Evolutionary conservation across 202 grass and related monocot species (phyloP), one percentile per base, ranked within the genome.

Genomic region (Cymbopogon flexuosus): DNA sequence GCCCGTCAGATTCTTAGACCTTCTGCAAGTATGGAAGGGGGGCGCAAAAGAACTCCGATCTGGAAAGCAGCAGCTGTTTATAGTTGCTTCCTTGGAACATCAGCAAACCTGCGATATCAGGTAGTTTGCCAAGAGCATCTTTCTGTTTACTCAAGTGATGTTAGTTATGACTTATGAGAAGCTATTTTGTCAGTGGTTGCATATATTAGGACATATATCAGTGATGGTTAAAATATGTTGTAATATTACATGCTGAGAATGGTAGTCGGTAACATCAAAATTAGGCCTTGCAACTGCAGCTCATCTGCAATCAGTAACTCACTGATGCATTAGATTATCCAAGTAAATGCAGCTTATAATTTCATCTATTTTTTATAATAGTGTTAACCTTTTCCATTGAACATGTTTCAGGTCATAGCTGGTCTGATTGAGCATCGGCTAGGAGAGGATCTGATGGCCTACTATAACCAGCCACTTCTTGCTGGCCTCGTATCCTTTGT

Each of bases 61-160:
- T 86, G 91, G 61, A 99, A 95, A 79, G 77, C 92, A 69, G 96
- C 90, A 46, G 33, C 83, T 62, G 87, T 99, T 72, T 95, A 99
- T 87, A 91, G 88, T 77, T 69, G 85, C 65, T 99, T 99, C 80
- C 90, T 99, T 77, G 96, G 92, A 74, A 93, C 90, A 66, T 99
- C 96, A 64, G 92, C 96, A 76, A 99, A 99, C 82, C 86, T 99
- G 22, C 88, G 90, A 21, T 99, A 99, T 82, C 96, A 99, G 96
- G 96, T 96, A 85, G 5, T 68, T 82, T 52, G 35, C 59, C 2
- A 1, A 59, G 29, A 64, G 30, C 42, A 59, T 57, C 4, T 79
- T 10, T 80, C n/a, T 70, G 7, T 62, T 81, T 57, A 23, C 64
- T 63, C 18, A 62, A 33, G 40, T 54, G 18, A 60, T 18, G 47